phyloP scores from a whole-genome alignment of 2,329 filamentous ascomycete species.

The Fusarium penzigii region DNA sequence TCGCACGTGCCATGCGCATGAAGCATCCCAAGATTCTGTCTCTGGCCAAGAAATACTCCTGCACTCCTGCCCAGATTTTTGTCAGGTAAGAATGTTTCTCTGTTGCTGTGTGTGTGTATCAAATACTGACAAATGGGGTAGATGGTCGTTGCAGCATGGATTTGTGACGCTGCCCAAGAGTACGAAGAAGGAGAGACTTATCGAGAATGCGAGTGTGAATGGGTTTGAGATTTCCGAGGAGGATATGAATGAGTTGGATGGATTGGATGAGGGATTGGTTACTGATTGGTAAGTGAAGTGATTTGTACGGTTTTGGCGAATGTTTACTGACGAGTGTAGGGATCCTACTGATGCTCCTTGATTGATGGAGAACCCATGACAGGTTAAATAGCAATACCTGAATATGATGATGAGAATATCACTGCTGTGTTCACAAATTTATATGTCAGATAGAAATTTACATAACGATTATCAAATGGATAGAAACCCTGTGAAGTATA shows the following conservation, averaged over 20 bases:
- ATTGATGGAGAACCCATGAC: neutral
- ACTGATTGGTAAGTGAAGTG: slow-evolving; percentile 59
- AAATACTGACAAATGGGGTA: slow-evolving; percentile 22
- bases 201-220: slow-evolving; percentile 64
- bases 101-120: rapidly evolving
- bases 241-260: slow-evolving; percentile 66
- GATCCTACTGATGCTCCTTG: slow-evolving; percentile 33
- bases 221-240: slow-evolving; percentile 60
- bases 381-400: too few species aligned
- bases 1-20: slow-evolving; percentile 72
- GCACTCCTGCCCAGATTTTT: slow-evolving; percentile 72
- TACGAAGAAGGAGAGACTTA: slow-evolving; percentile 59
- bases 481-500: too few species aligned
- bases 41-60: slow-evolving; percentile 67
- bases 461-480: too few species aligned
- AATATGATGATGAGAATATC: too few species aligned
- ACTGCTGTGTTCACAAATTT: too few species aligned
- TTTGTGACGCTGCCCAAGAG: slow-evolving; percentile 77
- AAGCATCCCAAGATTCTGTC: slow-evolving; percentile 62
- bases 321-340: slow-evolving; percentile 20
- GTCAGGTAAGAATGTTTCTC: slow-evolving; percentile 46
- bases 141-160: slow-evolving; percentile 76
- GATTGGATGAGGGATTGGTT: slow-evolving; percentile 70
- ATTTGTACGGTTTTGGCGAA: neutral
- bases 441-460: too few species aligned